A percentile compares a stretch with the other conserved stretches of the same genome.
Conservation (phyloP, 345 rosid species). For the Syzygium aromaticum region DNA sequence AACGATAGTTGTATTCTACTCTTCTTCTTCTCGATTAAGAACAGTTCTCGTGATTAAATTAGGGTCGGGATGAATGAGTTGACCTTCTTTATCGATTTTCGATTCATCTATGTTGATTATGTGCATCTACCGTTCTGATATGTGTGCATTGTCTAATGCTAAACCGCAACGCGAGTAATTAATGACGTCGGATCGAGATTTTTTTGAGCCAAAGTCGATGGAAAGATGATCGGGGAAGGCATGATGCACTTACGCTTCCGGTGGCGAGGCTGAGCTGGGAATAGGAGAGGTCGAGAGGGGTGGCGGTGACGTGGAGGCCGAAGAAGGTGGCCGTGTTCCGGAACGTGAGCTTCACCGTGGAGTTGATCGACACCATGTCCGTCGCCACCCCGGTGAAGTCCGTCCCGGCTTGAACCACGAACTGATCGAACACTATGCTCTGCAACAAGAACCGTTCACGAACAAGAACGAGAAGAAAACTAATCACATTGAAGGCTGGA, state of each 20-base stretch:
- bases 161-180: neutral
- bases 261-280: slow-evolving; percentile 53
- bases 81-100: neutral
- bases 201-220: neutral
- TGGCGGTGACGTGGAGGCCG: slow-evolving; percentile 57
- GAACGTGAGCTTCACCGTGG: slow-evolving; percentile 43
- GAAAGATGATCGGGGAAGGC: no score
- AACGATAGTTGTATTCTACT: neutral
- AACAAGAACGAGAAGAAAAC: neutral
- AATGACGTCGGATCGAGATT: neutral
- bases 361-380: slow-evolving; percentile 55
- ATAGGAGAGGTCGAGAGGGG: slow-evolving; percentile 47
- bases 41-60: neutral
- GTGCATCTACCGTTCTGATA: neutral
- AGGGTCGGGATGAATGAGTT: neutral
- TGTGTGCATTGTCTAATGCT: neutral
- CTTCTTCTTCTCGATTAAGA: neutral
- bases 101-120: neutral
- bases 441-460: slow-evolving; percentile 1
- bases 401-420: slow-evolving; percentile 55
- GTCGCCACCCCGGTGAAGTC: slow-evolving; percentile 64
- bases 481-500: neutral
- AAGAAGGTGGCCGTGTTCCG: slow-evolving; percentile 55
- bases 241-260: slow-evolving; percentile 32
- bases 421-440: slow-evolving; percentile 46